phyloP scores from a whole-genome alignment of 768 basidiomycete genomes.

The Amanita subjunquillea region DNA sequence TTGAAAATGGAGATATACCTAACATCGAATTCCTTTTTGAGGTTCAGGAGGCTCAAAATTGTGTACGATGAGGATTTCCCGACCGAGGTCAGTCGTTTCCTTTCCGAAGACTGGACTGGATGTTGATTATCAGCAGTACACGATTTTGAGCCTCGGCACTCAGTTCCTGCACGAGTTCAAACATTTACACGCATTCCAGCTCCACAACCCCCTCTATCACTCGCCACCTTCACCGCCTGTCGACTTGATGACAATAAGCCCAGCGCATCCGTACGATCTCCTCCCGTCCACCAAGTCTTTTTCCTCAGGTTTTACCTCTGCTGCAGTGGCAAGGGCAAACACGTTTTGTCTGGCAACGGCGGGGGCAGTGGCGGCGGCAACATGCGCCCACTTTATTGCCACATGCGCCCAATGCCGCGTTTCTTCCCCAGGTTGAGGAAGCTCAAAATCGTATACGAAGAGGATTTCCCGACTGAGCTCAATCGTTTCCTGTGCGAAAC shows the following conservation, averaged over 20 bases:
- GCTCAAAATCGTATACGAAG: no score
- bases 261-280: no score
- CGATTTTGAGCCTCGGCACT: constrained; percentile 31
- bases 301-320: neutral
- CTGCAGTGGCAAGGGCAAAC: neutral
- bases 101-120: neutral
- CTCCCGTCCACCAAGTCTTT: no score
- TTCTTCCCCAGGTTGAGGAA: no score
- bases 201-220: constrained; percentile 17
- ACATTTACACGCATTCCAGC: constrained; percentile 24
- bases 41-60: constrained; percentile 27
- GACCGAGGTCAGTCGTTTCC: constrained; percentile 24
- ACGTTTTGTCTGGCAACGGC: neutral
- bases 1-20: constrained; percentile 37
- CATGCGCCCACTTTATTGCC: no score
- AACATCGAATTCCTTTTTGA: constrained; percentile 23
- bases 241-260: no score
- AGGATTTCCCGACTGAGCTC: no score
- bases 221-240: neutral
- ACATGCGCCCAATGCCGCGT: no score
- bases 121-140: constrained; percentile 16
- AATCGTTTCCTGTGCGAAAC: no score
- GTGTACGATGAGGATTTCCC: constrained; percentile 26
- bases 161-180: constrained; percentile 27
- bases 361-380: no score